Evolutionary conservation across 2,329 filamentous ascomycete genomes (phyloP), one percentile per base, ranked within the genome.

Genomic region (Penicillium sp.): DNA sequence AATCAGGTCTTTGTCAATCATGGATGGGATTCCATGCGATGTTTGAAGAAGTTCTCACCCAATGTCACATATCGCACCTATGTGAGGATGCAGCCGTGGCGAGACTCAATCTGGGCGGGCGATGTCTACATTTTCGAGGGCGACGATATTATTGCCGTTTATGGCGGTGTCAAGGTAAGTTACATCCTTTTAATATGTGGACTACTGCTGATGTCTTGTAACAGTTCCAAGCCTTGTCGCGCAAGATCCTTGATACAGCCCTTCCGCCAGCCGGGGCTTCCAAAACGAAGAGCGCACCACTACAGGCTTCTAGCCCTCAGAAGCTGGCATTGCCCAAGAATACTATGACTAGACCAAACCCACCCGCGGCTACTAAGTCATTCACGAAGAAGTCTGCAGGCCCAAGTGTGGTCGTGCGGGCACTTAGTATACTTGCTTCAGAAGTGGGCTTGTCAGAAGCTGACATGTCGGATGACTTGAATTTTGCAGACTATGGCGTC

Each of bases 1-100:
- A 84, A 85, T 66, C 83, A 84, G 54, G 85, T 87, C 62, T 88
- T 85, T 71, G 85, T 88, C 63, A 87, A 85, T 46, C 86, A 88
- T 67, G 86, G 86, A 30, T 88, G 86, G 86, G 82, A 82, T 52
- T 85, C 83, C 3, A 84, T 88, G 79, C 85, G 84, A 66, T 83
- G 85, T 67, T 76, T 85, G 48, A 82, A 83, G 71, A 78, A 80
- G 64, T 77, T 86, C 45, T 81, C 82, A 31, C 74, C 81, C 3
- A 80, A 81, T 64, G 81, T 81, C 69, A 84, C 82, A 61, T 87
- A 88, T 69, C 82, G 81, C 64, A 86, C 85, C 45, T 88, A 88
- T 69, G 86, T 88, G 56, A 83, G 85, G 70, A 88, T 88, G 86
- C 83, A 86, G 65, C 75, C 74, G 26, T 77, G 76, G 67, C 68